These are phyloP conservation scores for Tolypocladium album DNA, from an alignment of 2,329 filamentous ascomycete species.

Conservation along the genomic window DNA sequence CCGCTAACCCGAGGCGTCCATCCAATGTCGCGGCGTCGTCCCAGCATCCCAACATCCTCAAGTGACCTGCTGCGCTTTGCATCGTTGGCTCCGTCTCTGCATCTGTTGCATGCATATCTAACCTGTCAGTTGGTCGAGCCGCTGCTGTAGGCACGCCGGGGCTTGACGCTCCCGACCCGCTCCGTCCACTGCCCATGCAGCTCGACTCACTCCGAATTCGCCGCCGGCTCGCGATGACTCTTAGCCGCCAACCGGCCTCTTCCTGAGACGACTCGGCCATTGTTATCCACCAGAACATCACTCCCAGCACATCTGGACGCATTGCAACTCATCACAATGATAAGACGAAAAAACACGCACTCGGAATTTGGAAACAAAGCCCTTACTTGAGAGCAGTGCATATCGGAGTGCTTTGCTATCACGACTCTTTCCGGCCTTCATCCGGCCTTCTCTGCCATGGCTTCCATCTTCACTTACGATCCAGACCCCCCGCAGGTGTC, in stretches of 20 bases:
- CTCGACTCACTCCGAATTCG: neutral
- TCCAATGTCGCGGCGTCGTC: neutral
- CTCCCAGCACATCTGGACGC: neutral
- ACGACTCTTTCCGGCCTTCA: neutral
- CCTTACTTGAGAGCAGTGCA: neutral
- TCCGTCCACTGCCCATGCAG: neutral
- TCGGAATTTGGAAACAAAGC: neutral
- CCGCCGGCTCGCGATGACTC: neutral
- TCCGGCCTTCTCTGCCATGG: constrained; percentile 41
- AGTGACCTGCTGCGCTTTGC: neutral
- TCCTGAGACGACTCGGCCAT: neutral
- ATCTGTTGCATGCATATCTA: neutral
- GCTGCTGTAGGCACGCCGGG: neutral
- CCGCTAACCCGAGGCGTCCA: neutral
- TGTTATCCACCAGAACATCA: neutral
- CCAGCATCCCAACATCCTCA: neutral
- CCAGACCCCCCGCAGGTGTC: constrained; percentile 77
- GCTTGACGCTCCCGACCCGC: neutral
- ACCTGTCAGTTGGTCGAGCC: neutral
- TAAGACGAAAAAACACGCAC: neutral
- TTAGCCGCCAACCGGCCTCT: neutral
- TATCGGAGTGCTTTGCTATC: neutral
- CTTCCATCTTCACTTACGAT: constrained; percentile 93
- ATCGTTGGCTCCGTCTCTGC: neutral
- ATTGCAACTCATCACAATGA: neutral